These are phyloP conservation scores for Marchantia paleacea DNA, from an alignment of 225 moss, liverwort and hornwort species.

Conservation along the genomic window DNA sequence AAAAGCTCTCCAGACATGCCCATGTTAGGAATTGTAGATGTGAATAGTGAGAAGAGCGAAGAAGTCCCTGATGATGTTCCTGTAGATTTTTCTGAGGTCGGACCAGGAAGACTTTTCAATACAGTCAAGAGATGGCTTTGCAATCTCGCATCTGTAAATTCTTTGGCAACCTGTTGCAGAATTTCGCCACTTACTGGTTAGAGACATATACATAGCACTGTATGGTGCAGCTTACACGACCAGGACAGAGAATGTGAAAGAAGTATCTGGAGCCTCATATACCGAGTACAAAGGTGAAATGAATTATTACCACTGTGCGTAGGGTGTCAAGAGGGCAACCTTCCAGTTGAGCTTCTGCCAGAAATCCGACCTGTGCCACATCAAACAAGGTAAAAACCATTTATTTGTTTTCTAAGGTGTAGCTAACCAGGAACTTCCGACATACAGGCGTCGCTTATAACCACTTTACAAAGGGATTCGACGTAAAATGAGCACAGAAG, in stretches of 20 bases:
- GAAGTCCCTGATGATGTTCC: slow-evolving; percentile 32
- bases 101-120: slow-evolving; percentile 66
- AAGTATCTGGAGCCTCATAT: background rate
- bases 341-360: slow-evolving; percentile 90
- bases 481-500: background rate
- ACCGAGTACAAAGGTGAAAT: background rate
- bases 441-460: background rate
- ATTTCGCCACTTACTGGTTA: background rate
- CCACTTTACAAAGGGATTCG: background rate
- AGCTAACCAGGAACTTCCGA: background rate
- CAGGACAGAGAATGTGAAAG: slow-evolving; percentile 1
- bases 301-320: slow-evolving; percentile 50
- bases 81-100: slow-evolving; percentile 54
- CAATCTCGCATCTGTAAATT: slow-evolving; percentile 77
- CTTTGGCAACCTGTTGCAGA: slow-evolving; percentile 60
- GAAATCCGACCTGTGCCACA: slow-evolving; percentile 63
- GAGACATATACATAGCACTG: background rate
- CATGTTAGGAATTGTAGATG: slow-evolving; percentile 30
- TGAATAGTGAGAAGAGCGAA: slow-evolving; percentile 43
- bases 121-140: slow-evolving; percentile 85
- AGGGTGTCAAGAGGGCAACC: slow-evolving; percentile 81
- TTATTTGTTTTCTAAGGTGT: background rate
- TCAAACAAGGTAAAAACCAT: background rate
- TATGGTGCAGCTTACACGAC: background rate
- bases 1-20: slow-evolving; percentile 69